phyloP scores from a whole-genome alignment of 108 stramenopile genomes.

The Poteriospumella lacustris region DNA sequence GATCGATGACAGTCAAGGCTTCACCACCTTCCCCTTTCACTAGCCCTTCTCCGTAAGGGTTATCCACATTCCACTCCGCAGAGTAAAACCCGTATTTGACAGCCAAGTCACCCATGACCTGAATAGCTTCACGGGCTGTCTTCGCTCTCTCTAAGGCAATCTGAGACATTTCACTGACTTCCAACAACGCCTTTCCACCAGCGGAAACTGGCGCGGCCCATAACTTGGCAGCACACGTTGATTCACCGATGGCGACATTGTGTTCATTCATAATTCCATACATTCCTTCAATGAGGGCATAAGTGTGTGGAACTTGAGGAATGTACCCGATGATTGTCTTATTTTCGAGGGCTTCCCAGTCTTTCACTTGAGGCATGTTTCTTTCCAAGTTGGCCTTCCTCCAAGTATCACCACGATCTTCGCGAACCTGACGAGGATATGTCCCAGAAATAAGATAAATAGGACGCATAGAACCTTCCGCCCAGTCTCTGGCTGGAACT shows the following conservation, averaged over 20 bases:
- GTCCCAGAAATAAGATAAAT: slow-evolving; percentile 59
- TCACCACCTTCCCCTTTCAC: slow-evolving; percentile 57
- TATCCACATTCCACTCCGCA: slow-evolving; percentile 49
- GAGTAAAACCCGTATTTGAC: slow-evolving; percentile 73
- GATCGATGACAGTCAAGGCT: slow-evolving; percentile 62
- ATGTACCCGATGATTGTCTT: slow-evolving; percentile 59
- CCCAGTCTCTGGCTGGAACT: slow-evolving; percentile 60
- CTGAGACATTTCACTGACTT: slow-evolving; percentile 59
- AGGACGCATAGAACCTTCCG: slow-evolving; percentile 50
- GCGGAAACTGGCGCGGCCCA: slow-evolving; percentile 44
- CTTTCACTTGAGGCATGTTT: slow-evolving; percentile 46
- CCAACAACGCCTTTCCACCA: slow-evolving; percentile 65
- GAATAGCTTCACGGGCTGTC: slow-evolving; percentile 50
- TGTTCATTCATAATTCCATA: slow-evolving; percentile 76
- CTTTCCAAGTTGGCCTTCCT: slow-evolving; percentile 36
- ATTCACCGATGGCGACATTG: slow-evolving; percentile 69
- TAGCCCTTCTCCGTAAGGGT: slow-evolving; percentile 29
- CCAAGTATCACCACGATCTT: slow-evolving; percentile 56
- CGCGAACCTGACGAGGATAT: slow-evolving; percentile 66
- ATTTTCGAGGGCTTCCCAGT: slow-evolving; percentile 33
- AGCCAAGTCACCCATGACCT: slow-evolving; percentile 71
- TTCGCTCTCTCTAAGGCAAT: slow-evolving; percentile 16
- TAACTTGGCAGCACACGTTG: slow-evolving; percentile 58
- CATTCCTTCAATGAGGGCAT: slow-evolving; percentile 66
- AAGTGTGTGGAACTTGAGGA: slow-evolving; percentile 65